Evolutionary conservation across 2,329 filamentous ascomycete species (phyloP).

Genomic region (Sarocladium strictum): DNA sequence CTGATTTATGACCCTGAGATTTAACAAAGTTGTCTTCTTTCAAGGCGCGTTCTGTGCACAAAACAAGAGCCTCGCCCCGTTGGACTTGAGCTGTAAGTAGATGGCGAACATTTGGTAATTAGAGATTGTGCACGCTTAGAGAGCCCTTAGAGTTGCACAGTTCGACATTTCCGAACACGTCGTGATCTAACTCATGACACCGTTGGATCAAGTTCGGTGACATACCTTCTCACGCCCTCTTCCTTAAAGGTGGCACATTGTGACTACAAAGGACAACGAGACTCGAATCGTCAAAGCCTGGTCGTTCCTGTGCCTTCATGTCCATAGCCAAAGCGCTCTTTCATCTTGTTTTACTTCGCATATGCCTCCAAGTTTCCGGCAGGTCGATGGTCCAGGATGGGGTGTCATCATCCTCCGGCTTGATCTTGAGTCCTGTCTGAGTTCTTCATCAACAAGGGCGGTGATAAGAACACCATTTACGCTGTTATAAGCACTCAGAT

Average conservation of each 20-base stretch:
- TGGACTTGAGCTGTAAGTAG: no score
- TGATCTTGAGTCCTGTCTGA: conserved; percentile 10
- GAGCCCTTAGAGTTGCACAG: no score
- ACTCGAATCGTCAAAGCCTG: conserved; percentile 28
- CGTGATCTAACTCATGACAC: no score
- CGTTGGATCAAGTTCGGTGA: no score
- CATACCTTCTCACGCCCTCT: no score
- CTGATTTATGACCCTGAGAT: no score
- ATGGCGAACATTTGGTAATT: no score
- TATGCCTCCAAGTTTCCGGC: conserved; percentile 36
- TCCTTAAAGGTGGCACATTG: conserved; percentile 44
- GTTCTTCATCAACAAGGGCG: conserved; percentile 2
- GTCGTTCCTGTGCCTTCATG: conserved; percentile 25
- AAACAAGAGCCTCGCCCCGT: no score
- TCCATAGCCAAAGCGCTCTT: conserved; percentile 35
- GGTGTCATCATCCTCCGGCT: conserved; percentile 29
- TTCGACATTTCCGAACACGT: no score
- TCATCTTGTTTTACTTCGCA: conserved; percentile 34
- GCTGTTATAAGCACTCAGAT: background rate
- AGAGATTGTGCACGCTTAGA: no score
- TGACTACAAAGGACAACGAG: conserved; percentile 42
- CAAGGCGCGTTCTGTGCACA: no score
- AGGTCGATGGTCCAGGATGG: conserved; percentile 34
- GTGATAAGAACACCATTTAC: conserved; percentile 11
- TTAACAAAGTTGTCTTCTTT: no score